Base-by-base conservation (phyloP, 2,329 filamentous ascomycete genomes). In the Sclerotinia borealis region DNA sequence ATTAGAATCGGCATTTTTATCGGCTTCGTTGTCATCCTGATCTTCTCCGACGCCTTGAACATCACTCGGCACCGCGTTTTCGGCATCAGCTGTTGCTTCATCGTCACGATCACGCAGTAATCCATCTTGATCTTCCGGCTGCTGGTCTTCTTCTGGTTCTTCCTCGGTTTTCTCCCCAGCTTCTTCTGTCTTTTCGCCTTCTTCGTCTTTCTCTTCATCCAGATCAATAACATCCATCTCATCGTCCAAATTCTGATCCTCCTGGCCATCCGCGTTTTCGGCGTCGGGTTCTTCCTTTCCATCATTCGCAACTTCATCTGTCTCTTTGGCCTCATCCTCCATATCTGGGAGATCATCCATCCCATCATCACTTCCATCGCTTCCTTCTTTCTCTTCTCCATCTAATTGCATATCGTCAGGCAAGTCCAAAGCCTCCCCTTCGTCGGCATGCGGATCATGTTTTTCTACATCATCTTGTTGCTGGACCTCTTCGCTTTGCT, bases 331-430 rank as follows among this genome's bases (percentile, higher is more conserved):
- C 17, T 77, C 76, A 36, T 72, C 70, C 19, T 73, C 73, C 11
- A 77, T 71, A 67, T 85, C 81, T 2, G 81, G 81, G 60, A 90
- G 76, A 61, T 85, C 79, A 63, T 86, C 83, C 55, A 89, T 75
- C 11, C 69, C 73, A 67, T 77, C 72, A 68, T 76, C 70, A 19
- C 56, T 63, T 27, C 29, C 62, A 8, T 75, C 76, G 37, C 77
- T 80, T 15, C 81, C 80, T 31, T 77, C 76, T 45, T 80, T 77
- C n/a, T 82, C 80, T 59, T 85, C 78, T 3, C 84, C 85, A 72
- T 89, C 87, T 65, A 91, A 80, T 65, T 89, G 82, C 76, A 91
- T 84, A 67, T 91, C 86, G 31, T 91, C 88, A 1, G 88, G 88
- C 39, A 91, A 77, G 60, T 91, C 88, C 48, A 91, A 79, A 7